phyloP scores from a whole-genome alignment of 768 basidiomycete genomes.

The Leccinum uliginosum region DNA sequence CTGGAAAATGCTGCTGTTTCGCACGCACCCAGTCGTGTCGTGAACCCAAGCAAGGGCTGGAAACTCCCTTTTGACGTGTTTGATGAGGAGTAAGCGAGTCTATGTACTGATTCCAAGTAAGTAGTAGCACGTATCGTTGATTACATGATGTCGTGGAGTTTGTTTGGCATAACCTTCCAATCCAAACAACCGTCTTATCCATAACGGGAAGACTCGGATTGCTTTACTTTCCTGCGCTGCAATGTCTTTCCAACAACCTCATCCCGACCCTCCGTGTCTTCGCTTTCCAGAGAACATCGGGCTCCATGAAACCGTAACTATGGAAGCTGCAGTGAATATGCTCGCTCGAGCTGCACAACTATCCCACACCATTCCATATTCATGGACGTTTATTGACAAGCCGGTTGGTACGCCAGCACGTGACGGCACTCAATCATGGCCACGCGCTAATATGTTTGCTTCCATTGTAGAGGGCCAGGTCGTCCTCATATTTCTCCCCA shows the following conservation, averaged over 20 bases:
- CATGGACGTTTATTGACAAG: conserved; percentile 75
- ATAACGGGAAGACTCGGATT: conserved; percentile 13
- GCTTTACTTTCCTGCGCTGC: background rate
- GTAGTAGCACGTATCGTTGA: background rate
- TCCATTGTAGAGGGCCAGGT: conserved; percentile 54
- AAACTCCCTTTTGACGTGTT: conserved; percentile 61
- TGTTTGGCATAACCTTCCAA: conserved; percentile 27
- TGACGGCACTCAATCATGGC: background rate
- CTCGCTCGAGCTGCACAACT: conserved; percentile 55
- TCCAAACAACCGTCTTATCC: conserved; percentile 27
- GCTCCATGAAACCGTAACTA: conserved; percentile 47
- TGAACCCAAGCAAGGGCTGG: conserved; percentile 61
- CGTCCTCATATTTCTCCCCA: conserved; percentile 61
- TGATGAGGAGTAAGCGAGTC: conserved; percentile 34
- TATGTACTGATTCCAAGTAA: background rate
- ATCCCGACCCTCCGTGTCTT: conserved; percentile 61
- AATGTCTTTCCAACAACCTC: conserved; percentile 42
- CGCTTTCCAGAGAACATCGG: conserved; percentile 67
- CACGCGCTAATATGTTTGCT: background rate
- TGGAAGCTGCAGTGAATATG: conserved; percentile 57
- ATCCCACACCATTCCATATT: conserved; percentile 57
- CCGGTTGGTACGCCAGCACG: conserved; percentile 50
- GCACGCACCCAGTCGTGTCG: conserved; percentile 51
- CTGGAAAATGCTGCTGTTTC: conserved; percentile 39
- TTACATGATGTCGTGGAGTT: conserved; percentile 8